Conservation (phyloP, 768 basidiomycete genomes). For the Amylocystis lapponica region DNA sequence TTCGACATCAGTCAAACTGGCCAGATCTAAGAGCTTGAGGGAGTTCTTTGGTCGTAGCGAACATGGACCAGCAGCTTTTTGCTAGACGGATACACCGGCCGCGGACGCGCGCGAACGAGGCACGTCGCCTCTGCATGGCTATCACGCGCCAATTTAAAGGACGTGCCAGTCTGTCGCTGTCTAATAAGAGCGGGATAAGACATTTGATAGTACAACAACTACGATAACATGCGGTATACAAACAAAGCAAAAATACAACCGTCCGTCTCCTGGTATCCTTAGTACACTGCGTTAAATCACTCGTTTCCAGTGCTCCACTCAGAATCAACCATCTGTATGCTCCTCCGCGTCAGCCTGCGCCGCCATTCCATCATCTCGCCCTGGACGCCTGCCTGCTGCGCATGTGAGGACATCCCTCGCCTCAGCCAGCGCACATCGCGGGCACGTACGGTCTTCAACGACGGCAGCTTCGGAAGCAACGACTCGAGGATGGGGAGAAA, state of each 20-base stretch:
- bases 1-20: no score
- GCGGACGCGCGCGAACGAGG: no score
- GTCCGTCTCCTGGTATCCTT: not conserved
- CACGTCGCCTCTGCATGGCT: no score
- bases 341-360: constrained; percentile 48
- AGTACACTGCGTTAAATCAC: not conserved
- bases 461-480: constrained; percentile 50
- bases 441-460: constrained; percentile 49
- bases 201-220: no score
- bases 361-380: constrained; percentile 78
- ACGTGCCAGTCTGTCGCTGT: no score
- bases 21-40: no score
- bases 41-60: no score
- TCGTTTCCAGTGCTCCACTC: constrained; percentile 50
- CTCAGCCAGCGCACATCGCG: constrained; percentile 72
- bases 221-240: not conserved
- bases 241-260: not conserved
- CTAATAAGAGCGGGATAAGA: no score
- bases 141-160: no score
- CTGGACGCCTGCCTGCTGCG: constrained; percentile 71
- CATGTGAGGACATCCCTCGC: constrained; percentile 56
- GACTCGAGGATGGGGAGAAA: constrained; percentile 53
- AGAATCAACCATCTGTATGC: constrained; percentile 61
- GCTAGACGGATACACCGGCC: no score
- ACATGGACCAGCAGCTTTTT: no score